Base-by-base conservation (phyloP, 2,329 filamentous ascomycete species). In the Fusarium praegraminearum region DNA sequence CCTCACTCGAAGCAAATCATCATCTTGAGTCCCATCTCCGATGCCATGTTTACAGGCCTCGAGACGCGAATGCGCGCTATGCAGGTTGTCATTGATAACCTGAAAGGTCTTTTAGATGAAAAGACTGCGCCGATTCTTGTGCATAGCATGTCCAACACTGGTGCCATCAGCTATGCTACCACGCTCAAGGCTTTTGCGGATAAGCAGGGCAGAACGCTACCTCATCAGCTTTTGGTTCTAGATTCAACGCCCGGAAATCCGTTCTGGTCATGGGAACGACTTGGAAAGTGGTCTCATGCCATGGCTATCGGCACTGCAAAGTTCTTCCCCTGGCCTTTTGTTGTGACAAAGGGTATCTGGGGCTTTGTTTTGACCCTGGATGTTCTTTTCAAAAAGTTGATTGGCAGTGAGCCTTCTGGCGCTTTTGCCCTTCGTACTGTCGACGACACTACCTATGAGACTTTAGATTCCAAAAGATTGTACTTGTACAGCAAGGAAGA, bases 401-500 rank as follows among this genome's bases (percentile, higher is more conserved):
- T 79, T 1, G 82, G 84, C 0, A 75, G 76, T 0, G 80, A 84
- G 51, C 79, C 78, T 46, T 79, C 83, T 2, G 80, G 82, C 1
- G 74, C 77, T 2, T 83, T 81, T 56, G 81, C 80, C 53, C 68
- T 77, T 41, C 69, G 73, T 6, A 76, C 77, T 6, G 76, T 79
- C 1, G 80, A 83, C 40, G 77, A 83, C n/a, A 76, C 80, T 15
- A 69, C 72, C 15, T 79, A 73, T 9, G 79, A 81, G 30, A 75
- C 78, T 6, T 73, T 72, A 38, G 65, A 58, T 6, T 80, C 85
- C 2, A 81, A 82, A 20, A 80, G 85, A 52, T 71, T 89, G 60
- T 90, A 88, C 75, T 67, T 89, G 30, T 90, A 90, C 73, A 88
- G 86, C 66, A 84, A 83, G 62, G 83, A 82, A 49, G 88, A 90